Percentiles rank a stretch among this genome's conserved stretches.
These are phyloP conservation scores for Theileria equi DNA, from an alignment of 169 alveolate genomes.

Conservation along the genomic window DNA sequence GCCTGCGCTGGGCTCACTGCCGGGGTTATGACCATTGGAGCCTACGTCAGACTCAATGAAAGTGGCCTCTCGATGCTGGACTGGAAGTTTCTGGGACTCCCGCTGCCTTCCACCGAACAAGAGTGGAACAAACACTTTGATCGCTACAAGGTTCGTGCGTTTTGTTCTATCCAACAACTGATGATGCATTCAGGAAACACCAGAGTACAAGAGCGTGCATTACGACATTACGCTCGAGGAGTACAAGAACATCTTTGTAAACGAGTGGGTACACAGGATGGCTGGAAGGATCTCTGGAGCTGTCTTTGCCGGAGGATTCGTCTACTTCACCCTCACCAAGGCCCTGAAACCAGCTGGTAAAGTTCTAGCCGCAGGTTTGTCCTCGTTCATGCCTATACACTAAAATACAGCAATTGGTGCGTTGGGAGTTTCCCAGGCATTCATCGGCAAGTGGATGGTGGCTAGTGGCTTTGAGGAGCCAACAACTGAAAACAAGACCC, in stretches of 20 bases:
- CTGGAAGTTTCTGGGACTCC: conserved; percentile 83
- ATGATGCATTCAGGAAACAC: conserved; percentile 65
- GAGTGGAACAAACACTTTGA: conserved; percentile 85
- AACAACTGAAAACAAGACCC: conserved; percentile 71
- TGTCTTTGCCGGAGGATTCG: conserved; percentile 75
- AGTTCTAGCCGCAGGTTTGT: conserved; percentile 58
- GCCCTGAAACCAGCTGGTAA: conserved; percentile 68
- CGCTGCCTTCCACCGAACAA: conserved; percentile 79
- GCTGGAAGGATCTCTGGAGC: conserved; percentile 82
- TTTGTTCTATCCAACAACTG: background rate
- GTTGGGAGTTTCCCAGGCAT: conserved; percentile 73
- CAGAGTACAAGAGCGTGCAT: conserved; percentile 84
- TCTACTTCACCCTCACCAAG: conserved; percentile 71
- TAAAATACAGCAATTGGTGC: conserved; percentile 30
- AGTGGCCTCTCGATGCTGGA: conserved; percentile 90
- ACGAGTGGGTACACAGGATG: conserved; percentile 89
- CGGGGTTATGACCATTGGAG: conserved; percentile 82
- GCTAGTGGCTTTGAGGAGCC: conserved; percentile 75
- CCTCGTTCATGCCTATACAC: too few species aligned
- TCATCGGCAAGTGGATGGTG: conserved; percentile 80
- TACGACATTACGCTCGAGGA: conserved; percentile 82
- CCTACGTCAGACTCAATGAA: conserved; percentile 85
- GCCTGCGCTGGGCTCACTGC: conserved; percentile 73
- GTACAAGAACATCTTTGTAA: conserved; percentile 80
- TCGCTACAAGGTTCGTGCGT: conserved; percentile 64